A percentile compares a stretch with the other conserved stretches of the same genome.
Conservation (phyloP, 2,329 filamentous ascomycete species). For the Balansia obtecta region DNA sequence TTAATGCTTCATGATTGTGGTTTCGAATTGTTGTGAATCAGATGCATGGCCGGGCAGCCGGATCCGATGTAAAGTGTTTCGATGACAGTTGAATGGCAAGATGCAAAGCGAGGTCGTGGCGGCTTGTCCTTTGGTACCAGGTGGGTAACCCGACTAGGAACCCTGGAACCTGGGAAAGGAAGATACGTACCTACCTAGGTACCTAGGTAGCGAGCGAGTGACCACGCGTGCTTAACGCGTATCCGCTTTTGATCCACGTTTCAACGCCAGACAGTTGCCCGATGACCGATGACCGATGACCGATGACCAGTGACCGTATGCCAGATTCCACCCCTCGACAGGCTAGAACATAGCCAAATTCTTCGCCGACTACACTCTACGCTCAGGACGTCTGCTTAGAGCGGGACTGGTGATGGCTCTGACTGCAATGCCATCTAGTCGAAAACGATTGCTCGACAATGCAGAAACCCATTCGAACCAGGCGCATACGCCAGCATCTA, state of each 20-base stretch:
- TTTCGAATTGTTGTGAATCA: no score
- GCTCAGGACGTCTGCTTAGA: neutral
- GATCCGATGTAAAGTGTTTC: no score
- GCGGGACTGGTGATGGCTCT: constrained; percentile 14
- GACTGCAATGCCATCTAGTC: constrained; percentile 10
- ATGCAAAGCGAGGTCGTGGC: no score
- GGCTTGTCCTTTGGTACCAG: no score
- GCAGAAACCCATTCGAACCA: constrained; percentile 12
- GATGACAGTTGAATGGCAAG: no score
- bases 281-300: neutral
- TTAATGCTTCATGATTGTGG: no score
- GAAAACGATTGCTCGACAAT: constrained; percentile 7
- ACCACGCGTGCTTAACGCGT: constrained; percentile 6
- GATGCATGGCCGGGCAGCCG: no score
- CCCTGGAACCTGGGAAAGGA: no score
- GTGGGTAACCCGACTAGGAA: no score
- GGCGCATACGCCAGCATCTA: constrained; percentile 15
- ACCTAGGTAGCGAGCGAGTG: neutral
- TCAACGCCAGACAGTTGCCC: neutral
- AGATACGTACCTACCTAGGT: no score
- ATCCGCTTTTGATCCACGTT: neutral
- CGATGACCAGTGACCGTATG: neutral
- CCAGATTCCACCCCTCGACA: neutral
- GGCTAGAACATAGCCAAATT: neutral
- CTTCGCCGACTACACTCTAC: neutral